Evolutionary conservation across 768 basidiomycete genomes (phyloP), one percentile per base, ranked within the genome.

Genomic region (Hygrocybe coccinea): DNA sequence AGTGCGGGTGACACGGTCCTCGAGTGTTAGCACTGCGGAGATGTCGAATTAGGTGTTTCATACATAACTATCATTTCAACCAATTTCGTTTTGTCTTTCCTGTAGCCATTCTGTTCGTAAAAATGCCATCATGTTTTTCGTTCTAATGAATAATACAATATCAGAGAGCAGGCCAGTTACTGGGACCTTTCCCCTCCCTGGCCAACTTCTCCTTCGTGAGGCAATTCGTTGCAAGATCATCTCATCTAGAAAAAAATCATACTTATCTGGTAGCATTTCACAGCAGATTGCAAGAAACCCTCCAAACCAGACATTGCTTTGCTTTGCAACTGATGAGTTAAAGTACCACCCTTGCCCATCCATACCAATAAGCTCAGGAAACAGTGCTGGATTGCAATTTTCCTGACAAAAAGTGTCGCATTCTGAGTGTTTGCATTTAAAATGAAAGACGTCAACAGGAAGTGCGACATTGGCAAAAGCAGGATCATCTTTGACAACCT

Each of bases 211-310:
- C 29, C 29, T 29, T 29, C 29, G 8, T 29, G 29, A 29, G 29
- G 8, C 8, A 8, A 29, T 29, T 29, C 29, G 29, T 8, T 29
- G 29, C 50, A 52, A 9, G 50, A 75, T 70, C 68, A 74, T 70
- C 46, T 74, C 69, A 56, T 74, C 72, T 1, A 75, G 57, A 25
- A 73, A 71, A 52, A 74, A 75, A 12, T 70, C 61, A 52, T 67
- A 73, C 17, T 62, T 34, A 5, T 58, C 51, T 0, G 53, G 58
- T 0, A 39, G 6, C 72, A 75, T 73, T 50, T 73, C 72, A 0
- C 67, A 59, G 3, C 62, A 55, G 1, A 72, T 71, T 0, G 66
- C 21, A 7, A 67, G 65, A 52, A 60, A 75, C 58, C 69, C 69
- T 0, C 72, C 68, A 1, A 71, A 44, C 73, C 74, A 74, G 0